A percentile compares a stretch with the other conserved stretches of the same genome.
Evolutionary conservation across 169 alveolate genomes (phyloP).

Genomic region (Cryptosporidium xiaoi): DNA sequence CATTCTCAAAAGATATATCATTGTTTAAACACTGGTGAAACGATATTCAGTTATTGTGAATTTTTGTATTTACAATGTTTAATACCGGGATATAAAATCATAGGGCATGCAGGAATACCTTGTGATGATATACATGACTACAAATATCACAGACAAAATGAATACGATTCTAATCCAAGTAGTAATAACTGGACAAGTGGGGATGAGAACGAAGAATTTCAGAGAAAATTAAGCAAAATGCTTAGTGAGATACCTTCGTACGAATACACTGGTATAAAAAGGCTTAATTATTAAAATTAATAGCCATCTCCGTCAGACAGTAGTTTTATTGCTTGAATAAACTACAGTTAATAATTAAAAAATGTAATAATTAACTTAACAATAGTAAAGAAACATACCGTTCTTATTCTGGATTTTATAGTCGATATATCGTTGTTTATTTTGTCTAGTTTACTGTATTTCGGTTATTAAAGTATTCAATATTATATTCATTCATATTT

Average conservation of each 20-base stretch:
- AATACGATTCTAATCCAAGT: background rate
- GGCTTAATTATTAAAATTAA: slow-evolving; percentile 22
- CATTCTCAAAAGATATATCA: slow-evolving; percentile 42
- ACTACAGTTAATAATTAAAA: slow-evolving; percentile 5
- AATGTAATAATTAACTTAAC: background rate
- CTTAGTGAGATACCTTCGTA: slow-evolving; percentile 57
- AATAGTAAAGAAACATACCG: slow-evolving; percentile 34
- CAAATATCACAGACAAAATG: background rate
- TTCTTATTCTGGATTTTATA: slow-evolving; percentile 48
- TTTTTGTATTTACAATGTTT: slow-evolving; percentile 57
- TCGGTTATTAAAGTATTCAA: background rate
- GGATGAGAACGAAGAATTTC: slow-evolving; percentile 18
- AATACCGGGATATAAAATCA: slow-evolving; percentile 16
- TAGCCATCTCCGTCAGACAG: background rate
- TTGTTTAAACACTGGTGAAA: slow-evolving; percentile 68
- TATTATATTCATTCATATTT: background rate
- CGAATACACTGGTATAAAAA: slow-evolving; percentile 33
- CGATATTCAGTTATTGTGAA: slow-evolving; percentile 64
- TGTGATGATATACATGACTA: slow-evolving; percentile 53
- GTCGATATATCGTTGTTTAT: slow-evolving; percentile 45
- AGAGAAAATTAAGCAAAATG: slow-evolving; percentile 26
- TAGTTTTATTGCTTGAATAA: slow-evolving; percentile 51
- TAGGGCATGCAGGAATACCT: slow-evolving; percentile 60
- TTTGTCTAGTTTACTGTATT: slow-evolving; percentile 34
- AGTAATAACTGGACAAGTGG: background rate